phyloP scores from a whole-genome alignment of 768 basidiomycete genomes.

The Dacryopinax primogenitus region DNA sequence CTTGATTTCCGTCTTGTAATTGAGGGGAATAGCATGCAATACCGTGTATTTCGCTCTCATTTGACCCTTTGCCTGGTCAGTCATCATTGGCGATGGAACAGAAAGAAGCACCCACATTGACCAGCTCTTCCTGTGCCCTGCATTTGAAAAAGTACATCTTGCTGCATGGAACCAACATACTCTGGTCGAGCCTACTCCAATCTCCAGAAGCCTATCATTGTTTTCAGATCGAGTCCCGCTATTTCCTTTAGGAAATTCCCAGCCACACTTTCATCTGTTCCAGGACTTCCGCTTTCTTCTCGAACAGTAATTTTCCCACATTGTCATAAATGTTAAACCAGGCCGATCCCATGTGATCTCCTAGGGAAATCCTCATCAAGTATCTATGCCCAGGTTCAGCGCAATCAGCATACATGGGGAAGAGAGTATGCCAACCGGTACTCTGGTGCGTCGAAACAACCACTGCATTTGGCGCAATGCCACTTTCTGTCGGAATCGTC shows the following conservation, averaged over 20 bases:
- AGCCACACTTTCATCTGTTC: conserved; percentile 8
- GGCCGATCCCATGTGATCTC: background rate
- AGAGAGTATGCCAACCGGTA: background rate
- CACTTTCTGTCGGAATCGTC: background rate
- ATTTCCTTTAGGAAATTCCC: no score
- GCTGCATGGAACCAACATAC: conserved; percentile 45
- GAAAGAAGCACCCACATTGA: conserved; percentile 34
- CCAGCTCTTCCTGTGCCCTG: background rate
- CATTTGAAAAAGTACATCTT: background rate
- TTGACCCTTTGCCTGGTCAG: background rate
- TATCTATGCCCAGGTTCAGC: background rate
- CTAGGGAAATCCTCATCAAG: background rate
- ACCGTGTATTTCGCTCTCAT: background rate
- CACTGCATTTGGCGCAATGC: background rate
- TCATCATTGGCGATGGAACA: background rate
- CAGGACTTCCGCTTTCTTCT: background rate
- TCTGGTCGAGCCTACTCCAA: conserved; percentile 42
- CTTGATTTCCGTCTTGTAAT: background rate
- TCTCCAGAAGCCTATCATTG: conserved; percentile 28
- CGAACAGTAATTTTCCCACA: background rate
- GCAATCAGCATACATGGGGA: background rate
- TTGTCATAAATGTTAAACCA: background rate
- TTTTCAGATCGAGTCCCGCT: no score
- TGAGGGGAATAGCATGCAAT: background rate
- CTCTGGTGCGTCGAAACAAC: background rate